phyloP scores from a whole-genome alignment of 2,329 filamentous ascomycete species.

The Aspergillus viridinutans region DNA sequence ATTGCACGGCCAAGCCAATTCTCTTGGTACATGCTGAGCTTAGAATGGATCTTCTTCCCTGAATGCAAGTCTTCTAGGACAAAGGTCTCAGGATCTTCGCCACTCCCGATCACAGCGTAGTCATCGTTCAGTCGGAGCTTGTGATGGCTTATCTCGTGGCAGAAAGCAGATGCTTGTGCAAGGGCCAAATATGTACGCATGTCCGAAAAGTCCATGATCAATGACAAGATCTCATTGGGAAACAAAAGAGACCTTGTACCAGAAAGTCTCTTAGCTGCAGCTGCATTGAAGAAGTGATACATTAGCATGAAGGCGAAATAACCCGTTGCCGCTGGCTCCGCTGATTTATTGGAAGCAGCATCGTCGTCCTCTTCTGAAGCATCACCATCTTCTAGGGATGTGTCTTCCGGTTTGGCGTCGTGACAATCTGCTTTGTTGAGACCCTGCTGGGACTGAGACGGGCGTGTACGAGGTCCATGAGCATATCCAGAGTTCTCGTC shows the following conservation, averaged over 20 bases:
- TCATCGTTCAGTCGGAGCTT: slow-evolving; percentile 13
- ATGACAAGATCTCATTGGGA: slow-evolving; percentile 14
- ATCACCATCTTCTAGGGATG: not conserved
- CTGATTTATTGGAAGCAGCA: not conserved
- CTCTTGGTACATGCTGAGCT: not conserved
- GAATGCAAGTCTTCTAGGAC: slow-evolving; percentile 10
- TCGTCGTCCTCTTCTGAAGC: not conserved
- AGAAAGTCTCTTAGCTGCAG: slow-evolving; percentile 2
- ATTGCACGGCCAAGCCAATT: not conserved
- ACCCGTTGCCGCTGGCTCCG: not conserved
- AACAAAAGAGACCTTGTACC: slow-evolving; percentile 5
- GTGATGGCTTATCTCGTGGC: slow-evolving; percentile 4
- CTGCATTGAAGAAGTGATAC: slow-evolving; percentile 11
- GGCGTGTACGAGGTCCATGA: slow-evolving; percentile 6
- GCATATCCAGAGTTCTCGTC: slow-evolving; percentile 4
- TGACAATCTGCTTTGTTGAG: not conserved
- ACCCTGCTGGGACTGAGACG: not conserved
- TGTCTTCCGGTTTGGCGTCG: not conserved
- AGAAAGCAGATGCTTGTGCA: slow-evolving; percentile 9
- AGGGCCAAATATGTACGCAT: slow-evolving; percentile 10
- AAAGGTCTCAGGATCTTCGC: not conserved
- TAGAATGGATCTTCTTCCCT: slow-evolving; percentile 1
- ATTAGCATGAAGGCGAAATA: slow-evolving; percentile 1
- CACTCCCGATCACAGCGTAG: slow-evolving; percentile 8
- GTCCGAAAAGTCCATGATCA: slow-evolving; percentile 15